These are phyloP conservation scores for Mycena capillaripes DNA, from an alignment of 768 basidiomycete genomes.

Conservation along the genomic window DNA sequence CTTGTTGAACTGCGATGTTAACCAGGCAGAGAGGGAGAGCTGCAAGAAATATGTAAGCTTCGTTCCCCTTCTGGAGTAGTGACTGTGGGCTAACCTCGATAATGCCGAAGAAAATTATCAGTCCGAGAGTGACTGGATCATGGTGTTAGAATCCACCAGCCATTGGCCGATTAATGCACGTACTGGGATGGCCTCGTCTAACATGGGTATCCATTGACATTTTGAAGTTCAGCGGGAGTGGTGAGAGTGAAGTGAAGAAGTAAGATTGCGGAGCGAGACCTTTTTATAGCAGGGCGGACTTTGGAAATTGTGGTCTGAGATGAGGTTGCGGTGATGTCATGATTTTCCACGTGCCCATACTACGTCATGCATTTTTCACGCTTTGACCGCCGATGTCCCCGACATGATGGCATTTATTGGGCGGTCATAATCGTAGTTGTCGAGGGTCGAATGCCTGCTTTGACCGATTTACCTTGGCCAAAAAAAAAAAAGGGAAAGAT, in stretches of 20 bases:
- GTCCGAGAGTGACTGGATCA: slow-evolving; percentile 61
- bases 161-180: slow-evolving; percentile 33
- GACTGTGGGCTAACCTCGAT: slow-evolving; percentile 65
- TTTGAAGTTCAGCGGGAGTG: not conserved
- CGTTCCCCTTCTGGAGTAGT: not conserved
- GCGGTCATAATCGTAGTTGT: too few species aligned
- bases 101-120: slow-evolving; percentile 72
- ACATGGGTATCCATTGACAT: slow-evolving; percentile 58
- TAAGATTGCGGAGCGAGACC: too few species aligned
- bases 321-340: not conserved
- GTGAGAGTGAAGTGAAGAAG: too few species aligned
- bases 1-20: slow-evolving; percentile 71
- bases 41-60: slow-evolving; percentile 39
- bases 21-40: slow-evolving; percentile 82
- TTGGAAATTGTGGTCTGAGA: too few species aligned
- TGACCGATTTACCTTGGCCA: too few species aligned
- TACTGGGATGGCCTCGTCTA: slow-evolving; percentile 70
- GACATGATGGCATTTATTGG: not conserved
- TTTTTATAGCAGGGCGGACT: too few species aligned
- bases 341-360: not conserved
- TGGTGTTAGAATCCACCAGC: slow-evolving; percentile 6
- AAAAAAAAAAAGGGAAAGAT: too few species aligned
- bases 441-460: too few species aligned
- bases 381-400: not conserved
- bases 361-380: not conserved